These are phyloP conservation scores for Extremus antarcticus DNA, from an alignment of 495 filamentous ascomycete genomes.

Conservation along the genomic window DNA sequence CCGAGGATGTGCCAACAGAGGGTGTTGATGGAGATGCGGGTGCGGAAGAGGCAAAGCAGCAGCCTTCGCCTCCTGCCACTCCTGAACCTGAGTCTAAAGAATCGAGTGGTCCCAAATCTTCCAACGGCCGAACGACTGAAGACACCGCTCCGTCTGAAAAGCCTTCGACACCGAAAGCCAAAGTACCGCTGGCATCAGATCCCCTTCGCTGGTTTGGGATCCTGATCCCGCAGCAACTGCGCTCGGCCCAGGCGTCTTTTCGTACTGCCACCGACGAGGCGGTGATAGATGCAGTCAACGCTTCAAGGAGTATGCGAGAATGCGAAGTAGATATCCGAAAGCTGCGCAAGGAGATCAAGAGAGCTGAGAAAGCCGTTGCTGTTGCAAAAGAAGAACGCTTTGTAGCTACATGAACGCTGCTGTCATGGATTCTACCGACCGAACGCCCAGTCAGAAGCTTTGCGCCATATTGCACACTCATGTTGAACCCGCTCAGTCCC, in stretches of 20 bases:
- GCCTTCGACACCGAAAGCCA: not conserved
- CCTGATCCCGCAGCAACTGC: conserved; percentile 33
- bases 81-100: not conserved
- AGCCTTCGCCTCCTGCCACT: conserved; percentile 7
- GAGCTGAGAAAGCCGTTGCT: conserved; percentile 7
- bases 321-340: conserved; percentile 26
- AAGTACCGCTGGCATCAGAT: conserved; percentile 18
- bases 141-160: not conserved
- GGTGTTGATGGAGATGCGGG: not conserved
- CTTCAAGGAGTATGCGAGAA: conserved; percentile 24
- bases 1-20: not conserved
- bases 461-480: too few relatives aligned
- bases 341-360: conserved; percentile 26
- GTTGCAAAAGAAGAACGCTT: not conserved
- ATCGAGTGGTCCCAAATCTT: not conserved
- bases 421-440: too few relatives aligned
- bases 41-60: not conserved
- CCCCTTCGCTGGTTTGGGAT: conserved; percentile 39
- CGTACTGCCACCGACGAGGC: conserved; percentile 23
- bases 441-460: too few relatives aligned
- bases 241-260: conserved; percentile 31
- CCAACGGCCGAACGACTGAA: not conserved
- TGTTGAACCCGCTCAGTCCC: too few relatives aligned
- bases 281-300: conserved; percentile 19
- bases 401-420: too few relatives aligned